Evolutionary conservation across 192 early-diverging fungal genomes (phyloP), one percentile per base, ranked within the genome.

Genomic region (Backusella morwellensis): DNA sequence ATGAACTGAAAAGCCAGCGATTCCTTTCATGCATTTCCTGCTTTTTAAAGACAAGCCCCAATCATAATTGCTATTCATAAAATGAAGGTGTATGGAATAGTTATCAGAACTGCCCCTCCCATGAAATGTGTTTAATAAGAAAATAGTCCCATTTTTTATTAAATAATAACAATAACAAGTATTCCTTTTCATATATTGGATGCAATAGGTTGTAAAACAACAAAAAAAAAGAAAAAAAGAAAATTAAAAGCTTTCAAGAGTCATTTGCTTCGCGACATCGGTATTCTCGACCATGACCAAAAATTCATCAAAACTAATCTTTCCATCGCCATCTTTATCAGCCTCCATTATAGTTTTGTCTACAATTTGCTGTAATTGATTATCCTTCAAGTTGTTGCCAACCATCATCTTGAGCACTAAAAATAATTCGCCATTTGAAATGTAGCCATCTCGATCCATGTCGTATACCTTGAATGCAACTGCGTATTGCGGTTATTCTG

Each of bases 271-370:
- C 41, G 97, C 96, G 29, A 99, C 92, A 84, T 99, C 95, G 0
- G 97, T 99, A 66, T 91, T 92, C 41, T 98, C 95, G n/a, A 99
- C 95, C 86, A 97, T 94, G 69, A 92, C 88, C 77, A 89, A 87
- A 82, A 99, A 99, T 86, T 99, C 98, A 7, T 96, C 94, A 87
- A 99, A 99, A 21, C 92, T 94, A 59, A 99, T 95, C 77, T 95
- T 95, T 66, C 97, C 97, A 77, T 99, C 98, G 77, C 88, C 89
- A 78, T 98, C 92, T 85, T 89, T 89, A 84, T 99, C 98, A 34
- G 97, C 98, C 79, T 99, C 97, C 88, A 97, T 94, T 75, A 99
- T 98, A 7, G 97, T 98, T 88, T 99, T 99, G 87, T 99, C 98
- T 12, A 99, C 98, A 78, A 99, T 97, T 85, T 99, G 98, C 81